These are phyloP conservation scores for Diaporthe citriasiana DNA, from an alignment of 2,329 filamentous ascomycete species.

Conservation along the genomic window DNA sequence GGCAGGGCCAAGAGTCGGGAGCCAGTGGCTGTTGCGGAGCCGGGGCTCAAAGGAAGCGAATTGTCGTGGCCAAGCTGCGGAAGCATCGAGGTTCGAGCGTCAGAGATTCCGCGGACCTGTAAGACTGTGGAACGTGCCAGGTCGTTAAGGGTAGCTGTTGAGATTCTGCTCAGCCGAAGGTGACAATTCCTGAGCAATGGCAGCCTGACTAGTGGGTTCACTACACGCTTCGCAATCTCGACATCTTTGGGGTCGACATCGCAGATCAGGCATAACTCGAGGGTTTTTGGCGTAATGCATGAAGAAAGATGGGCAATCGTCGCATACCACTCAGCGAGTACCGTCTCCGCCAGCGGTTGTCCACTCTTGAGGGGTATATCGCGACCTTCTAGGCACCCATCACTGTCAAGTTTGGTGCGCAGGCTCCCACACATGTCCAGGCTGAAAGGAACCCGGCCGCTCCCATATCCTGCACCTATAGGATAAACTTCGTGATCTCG, in stretches of 20 bases:
- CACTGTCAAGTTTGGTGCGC: not conserved
- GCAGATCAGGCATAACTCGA: not conserved
- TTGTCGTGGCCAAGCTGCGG: not conserved
- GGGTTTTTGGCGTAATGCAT: not conserved
- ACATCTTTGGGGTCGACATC: not conserved
- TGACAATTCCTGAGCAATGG: not conserved
- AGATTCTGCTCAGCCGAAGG: not conserved
- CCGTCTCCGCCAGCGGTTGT: not conserved
- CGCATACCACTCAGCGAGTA: not conserved
- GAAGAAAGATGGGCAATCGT: not conserved
- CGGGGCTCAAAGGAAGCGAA: not conserved
- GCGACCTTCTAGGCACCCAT: not conserved
- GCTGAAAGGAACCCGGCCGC: not conserved
- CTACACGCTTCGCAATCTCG: not conserved
- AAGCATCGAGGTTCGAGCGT: not conserved
- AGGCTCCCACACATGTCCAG: too few relatives aligned
- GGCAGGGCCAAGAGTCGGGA: conserved; percentile 22
- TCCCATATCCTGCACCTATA: not conserved
- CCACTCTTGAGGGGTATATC: not conserved
- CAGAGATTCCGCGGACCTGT: not conserved
- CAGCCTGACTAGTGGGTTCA: not conserved
- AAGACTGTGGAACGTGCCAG: not conserved
- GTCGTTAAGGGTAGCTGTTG: not conserved
- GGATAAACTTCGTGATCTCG: not conserved
- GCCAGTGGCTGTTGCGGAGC: not conserved